A percentile compares a stretch with the other conserved stretches of the same genome.
Evolutionary conservation across 1,139 yeast genomes (phyloP).

Genomic region (Petasospora rhodanensis): DNA sequence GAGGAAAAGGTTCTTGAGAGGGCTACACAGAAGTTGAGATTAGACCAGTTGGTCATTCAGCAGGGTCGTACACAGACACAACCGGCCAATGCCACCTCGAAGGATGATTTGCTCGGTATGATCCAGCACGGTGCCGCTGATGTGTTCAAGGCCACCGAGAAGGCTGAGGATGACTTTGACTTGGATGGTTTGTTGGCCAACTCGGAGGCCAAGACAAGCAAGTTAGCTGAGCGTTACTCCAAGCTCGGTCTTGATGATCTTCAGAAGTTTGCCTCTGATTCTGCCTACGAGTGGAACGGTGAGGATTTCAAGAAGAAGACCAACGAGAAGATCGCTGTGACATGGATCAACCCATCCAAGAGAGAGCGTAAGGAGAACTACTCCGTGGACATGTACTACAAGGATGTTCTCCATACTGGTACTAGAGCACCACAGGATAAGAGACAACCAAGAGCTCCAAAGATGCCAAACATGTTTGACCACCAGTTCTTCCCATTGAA

Average conservation of each 20-base stretch:
- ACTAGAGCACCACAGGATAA: conserved; percentile 40
- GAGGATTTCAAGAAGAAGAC: conserved; percentile 67
- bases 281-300: conserved; percentile 86
- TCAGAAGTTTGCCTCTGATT: conserved; percentile 62
- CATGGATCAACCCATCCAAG: conserved; percentile 72
- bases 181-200: conserved; percentile 55
- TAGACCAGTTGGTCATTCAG: conserved; percentile 79
- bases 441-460: conserved; percentile 60
- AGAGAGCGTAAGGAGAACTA: conserved; percentile 78
- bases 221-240: conserved; percentile 59
- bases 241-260: conserved; percentile 69
- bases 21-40: conserved; percentile 71
- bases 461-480: conserved; percentile 62
- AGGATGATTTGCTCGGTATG: conserved; percentile 73
- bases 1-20: conserved; percentile 79
- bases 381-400: conserved; percentile 73
- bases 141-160: conserved; percentile 39
- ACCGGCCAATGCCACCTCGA: conserved; percentile 41
- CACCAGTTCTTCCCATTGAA: conserved; percentile 70
- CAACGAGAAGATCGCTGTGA: conserved; percentile 36
- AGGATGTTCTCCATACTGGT: conserved; percentile 70
- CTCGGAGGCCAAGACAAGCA: conserved; percentile 60
- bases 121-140: conserved; percentile 77
- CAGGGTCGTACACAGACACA: conserved; percentile 48
- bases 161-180: conserved; percentile 47